Percentiles rank a stretch among this genome's conserved stretches.
These are phyloP conservation scores for Haplosporangium gracile DNA, from an alignment of 192 early-diverging fungal species.

Conservation along the genomic window DNA sequence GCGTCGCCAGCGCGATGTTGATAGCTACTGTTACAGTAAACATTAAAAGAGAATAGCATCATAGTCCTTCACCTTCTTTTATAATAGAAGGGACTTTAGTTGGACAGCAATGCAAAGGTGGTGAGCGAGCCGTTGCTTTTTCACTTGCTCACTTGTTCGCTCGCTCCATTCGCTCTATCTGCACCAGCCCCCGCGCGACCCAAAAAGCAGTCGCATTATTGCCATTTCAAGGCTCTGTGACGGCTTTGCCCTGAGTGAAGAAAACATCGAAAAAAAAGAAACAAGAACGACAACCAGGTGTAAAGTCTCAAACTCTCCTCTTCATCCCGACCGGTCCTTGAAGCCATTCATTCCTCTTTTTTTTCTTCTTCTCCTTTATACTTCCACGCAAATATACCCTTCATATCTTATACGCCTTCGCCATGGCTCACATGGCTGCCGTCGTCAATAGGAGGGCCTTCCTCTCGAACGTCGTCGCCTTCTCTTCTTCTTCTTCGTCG, in stretches of 20 bases:
- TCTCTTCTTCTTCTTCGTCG: not conserved
- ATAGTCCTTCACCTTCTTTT: too few species aligned
- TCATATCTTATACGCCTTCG: not conserved
- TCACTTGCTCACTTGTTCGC: too few species aligned
- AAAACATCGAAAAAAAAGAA: slow-evolving; percentile 7
- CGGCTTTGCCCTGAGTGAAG: not conserved
- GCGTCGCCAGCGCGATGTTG: too few species aligned
- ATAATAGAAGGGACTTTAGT: too few species aligned
- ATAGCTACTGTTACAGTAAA: too few species aligned
- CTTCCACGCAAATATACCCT: not conserved
- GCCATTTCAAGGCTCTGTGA: not conserved
- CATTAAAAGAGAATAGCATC: too few species aligned
- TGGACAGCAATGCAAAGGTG: not conserved
- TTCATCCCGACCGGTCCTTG: not conserved
- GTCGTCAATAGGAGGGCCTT: slow-evolving; percentile 24
- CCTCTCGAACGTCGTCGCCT: not conserved
- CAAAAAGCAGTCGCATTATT: slow-evolving; percentile 6
- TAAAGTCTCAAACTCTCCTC: not conserved
- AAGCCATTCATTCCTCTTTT: not conserved
- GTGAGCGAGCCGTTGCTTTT: not conserved
- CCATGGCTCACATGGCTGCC: slow-evolving; percentile 34
- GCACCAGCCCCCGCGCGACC: not conserved
- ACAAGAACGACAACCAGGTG: not conserved
- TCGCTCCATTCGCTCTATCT: not conserved
- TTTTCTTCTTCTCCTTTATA: not conserved